Conservation (phyloP, 2,329 filamentous ascomycete genomes). For the Scolecobasidium constrictum region DNA sequence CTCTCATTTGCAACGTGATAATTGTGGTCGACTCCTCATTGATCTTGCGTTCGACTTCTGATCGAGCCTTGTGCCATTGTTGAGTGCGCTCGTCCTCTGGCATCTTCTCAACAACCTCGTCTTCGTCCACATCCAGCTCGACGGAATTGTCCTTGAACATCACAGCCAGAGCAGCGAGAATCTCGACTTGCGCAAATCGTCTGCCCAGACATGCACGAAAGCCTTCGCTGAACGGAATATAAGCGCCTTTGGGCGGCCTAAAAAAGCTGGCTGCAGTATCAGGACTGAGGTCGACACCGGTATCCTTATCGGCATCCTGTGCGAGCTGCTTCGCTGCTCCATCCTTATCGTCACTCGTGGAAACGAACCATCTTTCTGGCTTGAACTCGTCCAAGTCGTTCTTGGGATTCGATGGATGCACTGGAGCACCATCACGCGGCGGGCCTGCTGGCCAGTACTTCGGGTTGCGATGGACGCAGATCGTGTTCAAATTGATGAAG, state of each 20-base stretch:
- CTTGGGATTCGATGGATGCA: conserved; percentile 15
- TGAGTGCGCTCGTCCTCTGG: conserved; percentile 35
- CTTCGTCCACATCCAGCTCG: conserved; percentile 54
- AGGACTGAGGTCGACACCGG: conserved; percentile 47
- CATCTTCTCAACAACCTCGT: conserved; percentile 26
- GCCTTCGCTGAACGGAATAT: conserved; percentile 45
- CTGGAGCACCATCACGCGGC: conserved; percentile 19
- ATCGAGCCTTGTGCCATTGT: conserved; percentile 52
- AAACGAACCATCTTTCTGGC: conserved; percentile 60
- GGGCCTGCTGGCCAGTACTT: conserved; percentile 51
- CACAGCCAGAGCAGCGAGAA: conserved; percentile 41
- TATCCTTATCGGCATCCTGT: conserved; percentile 37
- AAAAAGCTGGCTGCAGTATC: conserved; percentile 54
- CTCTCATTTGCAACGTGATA: conserved; percentile 59
- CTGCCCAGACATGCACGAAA: conserved; percentile 44
- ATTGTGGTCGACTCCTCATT: conserved; percentile 45
- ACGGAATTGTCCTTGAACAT: conserved; percentile 50
- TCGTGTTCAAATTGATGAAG: conserved; percentile 44
- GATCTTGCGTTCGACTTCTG: conserved; percentile 42
- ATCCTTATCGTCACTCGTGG: conserved; percentile 12
- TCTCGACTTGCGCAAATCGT: conserved; percentile 46
- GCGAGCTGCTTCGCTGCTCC: conserved; percentile 11
- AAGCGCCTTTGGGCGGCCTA: conserved; percentile 41
- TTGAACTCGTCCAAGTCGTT: conserved; percentile 57
- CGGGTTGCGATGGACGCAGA: conserved; percentile 55